Evolutionary conservation across 2,329 filamentous ascomycete species (phyloP).

Genomic region (Apiospora hydei): DNA sequence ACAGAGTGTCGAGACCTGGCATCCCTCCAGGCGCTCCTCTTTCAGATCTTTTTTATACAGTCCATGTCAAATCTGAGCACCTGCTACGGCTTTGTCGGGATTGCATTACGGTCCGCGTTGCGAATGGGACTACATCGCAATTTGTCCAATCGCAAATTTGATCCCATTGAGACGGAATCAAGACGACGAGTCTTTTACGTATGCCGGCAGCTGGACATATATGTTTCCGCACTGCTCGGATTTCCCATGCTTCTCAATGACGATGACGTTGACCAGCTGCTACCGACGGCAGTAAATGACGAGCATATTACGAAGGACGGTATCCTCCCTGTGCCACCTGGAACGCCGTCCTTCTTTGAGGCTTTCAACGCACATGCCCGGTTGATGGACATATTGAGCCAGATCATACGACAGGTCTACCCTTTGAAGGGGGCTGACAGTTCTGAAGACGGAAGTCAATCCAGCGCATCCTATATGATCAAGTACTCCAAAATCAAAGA

Average conservation of each 20-base stretch:
- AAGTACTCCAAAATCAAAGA: conserved; percentile 69
- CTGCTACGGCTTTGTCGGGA: conserved; percentile 82
- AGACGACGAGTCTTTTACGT: conserved; percentile 72
- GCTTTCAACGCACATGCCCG: conserved; percentile 72
- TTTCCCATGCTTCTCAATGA: conserved; percentile 69
- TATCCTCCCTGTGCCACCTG: conserved; percentile 62
- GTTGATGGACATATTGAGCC: conserved; percentile 69
- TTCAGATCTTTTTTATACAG: conserved; percentile 83
- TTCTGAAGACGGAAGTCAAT: conserved; percentile 48
- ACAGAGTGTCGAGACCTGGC: conserved; percentile 76
- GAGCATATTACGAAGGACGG: conserved; percentile 68
- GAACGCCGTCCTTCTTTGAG: conserved; percentile 65
- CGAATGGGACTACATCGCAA: conserved; percentile 81
- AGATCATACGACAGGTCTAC: conserved; percentile 71
- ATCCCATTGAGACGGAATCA: conserved; percentile 68
- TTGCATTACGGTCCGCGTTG: conserved; percentile 77
- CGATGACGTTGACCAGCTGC: conserved; percentile 72
- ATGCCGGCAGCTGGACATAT: conserved; percentile 74
- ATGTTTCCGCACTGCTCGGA: conserved; percentile 71
- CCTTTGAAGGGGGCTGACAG: conserved; percentile 64
- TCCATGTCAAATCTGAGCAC: conserved; percentile 79
- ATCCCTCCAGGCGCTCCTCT: conserved; percentile 77
- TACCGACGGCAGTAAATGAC: conserved; percentile 71
- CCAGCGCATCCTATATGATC: conserved; percentile 64
- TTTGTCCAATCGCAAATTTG: conserved; percentile 68